Evolutionary conservation across 2,329 filamentous ascomycete species (phyloP).

Genomic region (Hymenoscyphus linearis): DNA sequence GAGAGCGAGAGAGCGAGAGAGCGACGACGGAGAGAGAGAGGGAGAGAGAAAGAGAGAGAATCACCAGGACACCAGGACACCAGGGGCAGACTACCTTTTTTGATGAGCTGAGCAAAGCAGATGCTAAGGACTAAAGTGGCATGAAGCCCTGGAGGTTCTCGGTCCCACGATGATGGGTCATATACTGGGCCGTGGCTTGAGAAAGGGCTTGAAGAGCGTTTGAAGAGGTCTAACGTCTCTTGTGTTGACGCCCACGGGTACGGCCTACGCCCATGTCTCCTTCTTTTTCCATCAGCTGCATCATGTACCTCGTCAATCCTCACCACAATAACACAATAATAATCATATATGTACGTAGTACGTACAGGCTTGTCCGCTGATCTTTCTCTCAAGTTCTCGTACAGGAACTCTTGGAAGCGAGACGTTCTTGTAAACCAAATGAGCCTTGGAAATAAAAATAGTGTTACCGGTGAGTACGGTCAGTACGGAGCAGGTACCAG

Average conservation of each 20-base stretch:
- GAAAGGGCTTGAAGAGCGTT: background rate
- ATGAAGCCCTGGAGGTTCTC: background rate
- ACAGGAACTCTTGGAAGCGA: too few relatives aligned
- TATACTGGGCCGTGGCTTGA: background rate
- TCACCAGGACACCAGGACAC: background rate
- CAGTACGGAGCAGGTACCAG: too few relatives aligned
- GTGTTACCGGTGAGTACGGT: too few relatives aligned
- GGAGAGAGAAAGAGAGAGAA: background rate
- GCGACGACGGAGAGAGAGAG: background rate
- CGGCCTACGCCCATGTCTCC: too few relatives aligned
- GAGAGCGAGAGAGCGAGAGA: background rate
- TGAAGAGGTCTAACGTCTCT: background rate
- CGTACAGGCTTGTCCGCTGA: too few relatives aligned
- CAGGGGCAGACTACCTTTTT: background rate
- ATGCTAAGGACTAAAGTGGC: background rate
- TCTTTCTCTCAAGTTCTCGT: too few relatives aligned
- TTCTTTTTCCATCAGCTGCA: too few relatives aligned
- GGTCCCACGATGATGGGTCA: background rate
- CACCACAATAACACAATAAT: too few relatives aligned
- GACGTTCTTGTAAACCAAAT: too few relatives aligned
- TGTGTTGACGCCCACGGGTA: background rate
- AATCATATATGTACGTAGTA: too few relatives aligned
- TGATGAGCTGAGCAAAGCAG: background rate
- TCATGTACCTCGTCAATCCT: background rate
- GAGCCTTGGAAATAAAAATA: too few relatives aligned